phyloP scores from a whole-genome alignment of 345 rosid genomes.

The Rhizophora apiculata region DNA sequence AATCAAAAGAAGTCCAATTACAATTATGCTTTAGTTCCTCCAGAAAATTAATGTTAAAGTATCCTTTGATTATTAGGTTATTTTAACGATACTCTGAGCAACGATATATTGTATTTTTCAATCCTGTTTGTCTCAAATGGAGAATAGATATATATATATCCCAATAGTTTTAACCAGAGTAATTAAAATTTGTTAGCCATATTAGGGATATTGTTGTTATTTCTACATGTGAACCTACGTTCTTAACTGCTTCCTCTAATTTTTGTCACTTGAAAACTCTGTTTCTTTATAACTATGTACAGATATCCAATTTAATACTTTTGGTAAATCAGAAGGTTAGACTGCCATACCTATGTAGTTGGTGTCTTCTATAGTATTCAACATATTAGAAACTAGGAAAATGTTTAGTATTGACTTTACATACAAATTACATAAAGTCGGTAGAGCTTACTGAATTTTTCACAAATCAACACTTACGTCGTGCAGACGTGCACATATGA shows the following conservation, averaged over 20 bases:
- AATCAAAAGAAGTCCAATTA: no score
- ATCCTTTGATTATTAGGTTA: slow-evolving; percentile 8
- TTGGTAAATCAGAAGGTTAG: slow-evolving; percentile 2
- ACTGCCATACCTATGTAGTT: neutral
- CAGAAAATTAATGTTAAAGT: no score
- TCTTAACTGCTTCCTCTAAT: slow-evolving; percentile 3
- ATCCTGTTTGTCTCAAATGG: slow-evolving; percentile 1
- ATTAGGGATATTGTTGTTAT: neutral
- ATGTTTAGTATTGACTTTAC: no score
- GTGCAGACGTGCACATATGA: no score
- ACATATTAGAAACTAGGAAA: no score
- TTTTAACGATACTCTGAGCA: neutral
- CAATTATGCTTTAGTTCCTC: neutral
- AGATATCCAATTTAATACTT: neutral
- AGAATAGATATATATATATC: neutral
- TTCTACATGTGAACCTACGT: slow-evolving; percentile 1
- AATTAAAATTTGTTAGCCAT: neutral
- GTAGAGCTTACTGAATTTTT: no score
- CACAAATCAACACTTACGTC: no score
- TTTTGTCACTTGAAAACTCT: slow-evolving; percentile 1
- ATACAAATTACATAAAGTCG: no score
- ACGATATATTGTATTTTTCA: neutral
- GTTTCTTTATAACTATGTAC: neutral
- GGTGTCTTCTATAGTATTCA: no score
- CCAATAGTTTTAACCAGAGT: no score